Evolutionary conservation across 768 basidiomycete species (phyloP).

Genomic region (Mrakia hoshinonis): DNA sequence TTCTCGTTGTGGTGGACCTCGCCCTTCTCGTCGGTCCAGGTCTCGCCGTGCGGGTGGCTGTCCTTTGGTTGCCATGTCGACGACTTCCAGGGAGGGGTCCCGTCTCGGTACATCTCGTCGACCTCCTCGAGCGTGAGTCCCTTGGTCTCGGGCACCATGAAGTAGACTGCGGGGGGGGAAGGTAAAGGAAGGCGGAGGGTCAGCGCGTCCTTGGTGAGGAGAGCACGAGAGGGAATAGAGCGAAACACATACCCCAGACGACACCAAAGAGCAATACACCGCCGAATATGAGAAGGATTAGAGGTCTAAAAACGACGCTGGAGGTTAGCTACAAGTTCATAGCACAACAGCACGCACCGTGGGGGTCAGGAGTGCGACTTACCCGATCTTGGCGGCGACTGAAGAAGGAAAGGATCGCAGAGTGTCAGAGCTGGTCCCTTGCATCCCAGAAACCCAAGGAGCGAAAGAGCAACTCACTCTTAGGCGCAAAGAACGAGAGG

Average conservation of each 20-base stretch:
- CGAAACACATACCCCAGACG: constrained; percentile 43
- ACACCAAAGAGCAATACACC: constrained; percentile 62
- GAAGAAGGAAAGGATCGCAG: background rate
- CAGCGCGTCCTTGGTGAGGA: too few relatives aligned
- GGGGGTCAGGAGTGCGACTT: too few relatives aligned
- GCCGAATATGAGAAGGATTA: constrained; percentile 68
- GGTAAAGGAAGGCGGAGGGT: too few relatives aligned
- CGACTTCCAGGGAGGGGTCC: constrained; percentile 58
- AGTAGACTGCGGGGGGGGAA: background rate
- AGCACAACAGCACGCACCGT: too few relatives aligned
- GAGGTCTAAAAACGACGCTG: too few relatives aligned
- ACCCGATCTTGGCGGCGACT: constrained; percentile 50
- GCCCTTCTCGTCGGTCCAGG: constrained; percentile 25
- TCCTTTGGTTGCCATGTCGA: constrained; percentile 50
- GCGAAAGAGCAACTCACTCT: constrained; percentile 40
- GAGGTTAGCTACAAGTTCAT: too few relatives aligned
- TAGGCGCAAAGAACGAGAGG: constrained; percentile 60
- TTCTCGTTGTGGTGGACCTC: constrained; percentile 8
- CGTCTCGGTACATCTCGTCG: constrained; percentile 50
- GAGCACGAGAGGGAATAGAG: background rate
- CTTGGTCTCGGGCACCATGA: constrained; percentile 73
- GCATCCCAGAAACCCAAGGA: background rate
- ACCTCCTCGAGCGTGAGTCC: constrained; percentile 69
- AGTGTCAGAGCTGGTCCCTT: background rate
- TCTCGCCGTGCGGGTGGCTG: constrained; percentile 10